Percentiles rank a stretch among this genome's conserved stretches.
phyloP scores from a whole-genome alignment of 306 rosid genomes.

The Senna siamea region DNA sequence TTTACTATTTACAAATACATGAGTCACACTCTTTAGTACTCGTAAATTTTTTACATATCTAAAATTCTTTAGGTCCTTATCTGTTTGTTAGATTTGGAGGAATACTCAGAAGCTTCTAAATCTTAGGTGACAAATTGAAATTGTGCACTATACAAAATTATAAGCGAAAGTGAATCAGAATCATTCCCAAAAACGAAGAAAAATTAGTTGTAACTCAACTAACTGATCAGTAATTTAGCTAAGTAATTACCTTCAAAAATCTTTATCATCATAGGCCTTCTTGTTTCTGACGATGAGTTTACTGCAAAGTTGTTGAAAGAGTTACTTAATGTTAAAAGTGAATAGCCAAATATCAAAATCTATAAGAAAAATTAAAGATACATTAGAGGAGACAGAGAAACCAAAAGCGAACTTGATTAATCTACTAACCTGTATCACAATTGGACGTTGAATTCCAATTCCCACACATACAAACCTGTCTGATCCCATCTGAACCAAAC shows the following conservation, averaged over 20 bases:
- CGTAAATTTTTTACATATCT: too few relatives aligned
- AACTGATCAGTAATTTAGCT: neutral
- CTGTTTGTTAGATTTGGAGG: too few relatives aligned
- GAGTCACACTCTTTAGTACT: too few relatives aligned
- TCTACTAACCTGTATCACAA: slow-evolving; percentile 70
- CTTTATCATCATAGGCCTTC: slow-evolving; percentile 33
- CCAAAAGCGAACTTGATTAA: too few relatives aligned
- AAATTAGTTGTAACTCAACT: neutral
- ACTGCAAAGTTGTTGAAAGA: slow-evolving; percentile 43
- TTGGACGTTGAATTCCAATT: slow-evolving; percentile 75
- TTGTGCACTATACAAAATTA: too few relatives aligned
- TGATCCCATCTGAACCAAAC: slow-evolving; percentile 63
- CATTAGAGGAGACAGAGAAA: too few relatives aligned
- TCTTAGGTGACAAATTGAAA: too few relatives aligned
- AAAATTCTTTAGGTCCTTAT: too few relatives aligned
- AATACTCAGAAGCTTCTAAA: too few relatives aligned
- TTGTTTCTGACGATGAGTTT: slow-evolving; percentile 48
- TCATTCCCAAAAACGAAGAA: neutral
- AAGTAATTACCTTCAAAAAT: slow-evolving; percentile 47
- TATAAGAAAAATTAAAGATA: neutral
- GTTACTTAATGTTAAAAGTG: slow-evolving; percentile 14
- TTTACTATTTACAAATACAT: too few relatives aligned
- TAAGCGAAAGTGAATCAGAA: too few relatives aligned
- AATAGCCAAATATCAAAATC: neutral
- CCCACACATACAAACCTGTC: slow-evolving; percentile 88